Percentiles rank a stretch among this genome's conserved stretches.
These are phyloP conservation scores for Tuber borchii DNA, from an alignment of 495 filamentous ascomycete species.

Conservation along the genomic window DNA sequence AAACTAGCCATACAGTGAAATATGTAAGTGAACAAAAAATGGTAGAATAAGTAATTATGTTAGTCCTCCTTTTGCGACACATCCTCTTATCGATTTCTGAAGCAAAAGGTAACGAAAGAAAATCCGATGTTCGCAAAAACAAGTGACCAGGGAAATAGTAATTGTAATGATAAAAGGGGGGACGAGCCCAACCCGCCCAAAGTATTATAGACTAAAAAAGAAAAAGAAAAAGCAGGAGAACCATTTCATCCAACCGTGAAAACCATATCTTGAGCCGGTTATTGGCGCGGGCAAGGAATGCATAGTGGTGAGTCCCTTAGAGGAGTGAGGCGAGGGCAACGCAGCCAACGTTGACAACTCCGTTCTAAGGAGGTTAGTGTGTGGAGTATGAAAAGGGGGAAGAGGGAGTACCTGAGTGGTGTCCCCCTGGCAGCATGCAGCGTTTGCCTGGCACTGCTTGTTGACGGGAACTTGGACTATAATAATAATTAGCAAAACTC, in stretches of 20 bases:
- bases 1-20: neutral
- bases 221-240: neutral
- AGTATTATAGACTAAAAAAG: neutral
- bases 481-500: too few relatives aligned
- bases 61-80: neutral
- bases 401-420: constrained; percentile 16
- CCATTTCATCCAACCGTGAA: neutral
- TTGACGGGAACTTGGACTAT: constrained; percentile 36
- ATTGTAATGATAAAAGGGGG: neutral
- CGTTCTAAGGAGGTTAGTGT: constrained; percentile 19
- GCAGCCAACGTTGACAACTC: constrained; percentile 27
- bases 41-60: neutral
- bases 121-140: neutral
- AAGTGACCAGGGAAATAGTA: neutral
- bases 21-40: neutral
- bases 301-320: constrained; percentile 6
- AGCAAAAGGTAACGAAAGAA: neutral
- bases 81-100: neutral
- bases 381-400: neutral
- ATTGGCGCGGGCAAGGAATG: neutral
- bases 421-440: constrained; percentile 34
- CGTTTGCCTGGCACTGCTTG: constrained; percentile 32
- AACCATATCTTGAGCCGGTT: neutral
- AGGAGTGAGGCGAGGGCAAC: constrained; percentile 28
- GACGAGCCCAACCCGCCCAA: neutral